Base-by-base conservation (phyloP, 2,329 filamentous ascomycete genomes). In the Dissoconium aciculare region DNA sequence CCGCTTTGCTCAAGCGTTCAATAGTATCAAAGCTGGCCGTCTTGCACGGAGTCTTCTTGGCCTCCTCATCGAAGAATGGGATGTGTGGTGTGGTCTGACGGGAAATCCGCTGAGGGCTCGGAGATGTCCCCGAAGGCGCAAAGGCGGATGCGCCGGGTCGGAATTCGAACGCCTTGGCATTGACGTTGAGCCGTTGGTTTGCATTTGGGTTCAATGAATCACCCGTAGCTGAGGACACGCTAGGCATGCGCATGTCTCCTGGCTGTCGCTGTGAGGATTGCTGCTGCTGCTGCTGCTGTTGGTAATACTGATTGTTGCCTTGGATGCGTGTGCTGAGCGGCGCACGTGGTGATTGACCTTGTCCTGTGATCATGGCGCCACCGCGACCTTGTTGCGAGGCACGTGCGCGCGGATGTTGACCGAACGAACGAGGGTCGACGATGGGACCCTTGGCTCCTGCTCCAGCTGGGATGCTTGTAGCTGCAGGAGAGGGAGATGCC, bases 121-220 rank as follows among this genome's bases (percentile, higher is more conserved):
- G 81, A 49, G 79, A 91, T 3, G 80, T 82, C 19, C 71, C 66
- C 27, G 70, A 80, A 4, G 80, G 87, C 43, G 75, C 87, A 57
- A 98, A 95, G 2, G 77, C 66, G 26, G 71, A 69, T 0, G 85
- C 84, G 38, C 78, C 78, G 4, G 81, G 75, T 46, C 78, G 91
- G 11, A 87, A 89, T 41, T 78, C 75, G 58, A 94, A 95, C 47
- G 93, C 84, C 49, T 66, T 58, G 1, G 72, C 73, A 31, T 65
- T 67, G 19, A 69, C 70, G 39, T 74, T 75, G 52, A 76, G 67
- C 36, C 66, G 64, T 5, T 59, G 64, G 11, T 60, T 63, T 4
- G 69, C 69, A 1, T 58, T 60, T 6, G 69, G 67, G 17, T 67
- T 69, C 36, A 66, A 63, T 32, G 33, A 33, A 10, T 38, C 32